A percentile compares a stretch with the other conserved stretches of the same genome.
phyloP scores from a whole-genome alignment of 2,329 filamentous ascomycete genomes.

The Aspergillus felis region DNA sequence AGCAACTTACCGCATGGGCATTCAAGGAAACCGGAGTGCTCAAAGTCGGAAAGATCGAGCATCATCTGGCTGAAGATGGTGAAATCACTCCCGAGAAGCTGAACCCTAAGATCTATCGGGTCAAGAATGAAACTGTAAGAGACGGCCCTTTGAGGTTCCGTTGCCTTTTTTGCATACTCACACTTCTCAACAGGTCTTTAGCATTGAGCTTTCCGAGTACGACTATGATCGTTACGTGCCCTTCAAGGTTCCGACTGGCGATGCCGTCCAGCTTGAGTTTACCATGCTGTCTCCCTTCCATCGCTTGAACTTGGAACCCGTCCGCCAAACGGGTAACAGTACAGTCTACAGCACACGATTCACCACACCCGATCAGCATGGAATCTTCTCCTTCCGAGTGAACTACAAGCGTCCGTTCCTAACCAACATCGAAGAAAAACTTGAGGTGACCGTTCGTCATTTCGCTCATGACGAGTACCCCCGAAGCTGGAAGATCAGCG shows the following conservation, averaged over 20 bases:
- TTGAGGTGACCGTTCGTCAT: slow-evolving; percentile 89
- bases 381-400: slow-evolving; percentile 96
- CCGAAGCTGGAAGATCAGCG: slow-evolving; percentile 82
- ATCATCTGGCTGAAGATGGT: slow-evolving; percentile 59
- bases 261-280: slow-evolving; percentile 90
- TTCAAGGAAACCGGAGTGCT: slow-evolving; percentile 93
- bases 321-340: slow-evolving; percentile 58
- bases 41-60: slow-evolving; percentile 76
- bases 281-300: slow-evolving; percentile 98
- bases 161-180: slow-evolving; percentile 22
- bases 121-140: slow-evolving; percentile 96
- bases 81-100: slow-evolving; percentile 44
- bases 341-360: slow-evolving; percentile 73
- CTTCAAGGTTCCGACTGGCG: slow-evolving; percentile 65
- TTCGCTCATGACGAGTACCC: slow-evolving; percentile 98
- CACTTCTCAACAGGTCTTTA: slow-evolving; percentile 61
- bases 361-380: slow-evolving; percentile 89
- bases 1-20: slow-evolving; percentile 84
- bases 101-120: slow-evolving; percentile 86
- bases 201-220: slow-evolving; percentile 86
- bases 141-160: background rate
- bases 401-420: slow-evolving; percentile 97
- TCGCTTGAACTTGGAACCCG: slow-evolving; percentile 67
- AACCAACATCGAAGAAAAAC: slow-evolving; percentile 86
- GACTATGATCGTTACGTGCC: slow-evolving; percentile 68